Evolutionary conservation across 2,329 filamentous ascomycete species (phyloP).

Genomic region (Sphaceloma murrayae): DNA sequence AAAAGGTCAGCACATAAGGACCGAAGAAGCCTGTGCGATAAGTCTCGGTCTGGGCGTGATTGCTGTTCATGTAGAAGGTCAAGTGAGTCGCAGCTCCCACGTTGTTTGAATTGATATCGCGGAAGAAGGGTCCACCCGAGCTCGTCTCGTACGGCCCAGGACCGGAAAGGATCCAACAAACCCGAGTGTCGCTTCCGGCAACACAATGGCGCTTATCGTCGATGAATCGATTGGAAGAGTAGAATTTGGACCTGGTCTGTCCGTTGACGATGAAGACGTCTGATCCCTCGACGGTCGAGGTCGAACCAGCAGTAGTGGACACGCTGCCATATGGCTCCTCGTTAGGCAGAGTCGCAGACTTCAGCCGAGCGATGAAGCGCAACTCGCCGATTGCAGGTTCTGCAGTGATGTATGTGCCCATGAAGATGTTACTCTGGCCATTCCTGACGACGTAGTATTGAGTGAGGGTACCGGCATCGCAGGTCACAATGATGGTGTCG

Average conservation of each 20-base stretch:
- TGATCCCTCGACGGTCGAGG: conserved; percentile 46
- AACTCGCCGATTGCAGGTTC: conserved; percentile 41
- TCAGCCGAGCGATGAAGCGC: conserved; percentile 54
- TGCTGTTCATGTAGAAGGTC: conserved; percentile 61
- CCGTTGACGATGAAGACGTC: conserved; percentile 48
- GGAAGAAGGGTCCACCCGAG: conserved; percentile 54
- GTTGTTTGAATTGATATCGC: conserved; percentile 57
- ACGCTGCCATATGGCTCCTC: conserved; percentile 34
- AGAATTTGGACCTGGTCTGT: conserved; percentile 61
- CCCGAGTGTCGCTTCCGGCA: conserved; percentile 40
- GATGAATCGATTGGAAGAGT: conserved; percentile 59
- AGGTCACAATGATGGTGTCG: conserved; percentile 44
- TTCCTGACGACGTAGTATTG: conserved; percentile 55
- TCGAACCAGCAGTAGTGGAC: conserved; percentile 45
- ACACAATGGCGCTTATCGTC: conserved; percentile 58
- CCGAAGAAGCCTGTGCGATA: conserved; percentile 56
- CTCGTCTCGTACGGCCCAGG: conserved; percentile 48
- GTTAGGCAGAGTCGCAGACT: conserved; percentile 33
- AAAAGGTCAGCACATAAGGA: conserved; percentile 54
- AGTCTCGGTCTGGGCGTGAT: conserved; percentile 52
- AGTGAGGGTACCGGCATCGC: conserved; percentile 49
- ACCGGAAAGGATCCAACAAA: conserved; percentile 51
- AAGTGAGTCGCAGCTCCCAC: conserved; percentile 48
- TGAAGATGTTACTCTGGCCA: conserved; percentile 49
- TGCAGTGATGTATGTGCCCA: conserved; percentile 50